Evolutionary conservation across 2,329 filamentous ascomycete genomes (phyloP), one percentile per base, ranked within the genome.

Genomic region (Calcarisporium arbuscula): DNA sequence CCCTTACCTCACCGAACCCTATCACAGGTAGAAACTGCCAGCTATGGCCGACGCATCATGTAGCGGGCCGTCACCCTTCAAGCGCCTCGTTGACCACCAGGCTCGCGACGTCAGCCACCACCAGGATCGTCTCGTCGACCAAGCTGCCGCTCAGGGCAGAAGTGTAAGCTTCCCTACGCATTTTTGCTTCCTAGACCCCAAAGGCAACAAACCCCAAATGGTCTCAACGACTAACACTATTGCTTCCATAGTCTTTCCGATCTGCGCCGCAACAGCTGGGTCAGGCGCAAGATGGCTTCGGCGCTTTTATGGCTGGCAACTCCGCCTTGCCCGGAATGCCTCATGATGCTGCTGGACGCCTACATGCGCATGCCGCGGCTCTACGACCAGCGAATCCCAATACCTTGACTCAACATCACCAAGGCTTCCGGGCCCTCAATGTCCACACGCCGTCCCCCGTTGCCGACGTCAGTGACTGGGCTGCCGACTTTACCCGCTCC

Each of bases 11-110:
- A n/a, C n/a, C n/a, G n/a, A n/a, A n/a, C n/a, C n/a, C n/a, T n/a
- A n/a, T n/a, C n/a, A n/a, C n/a, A n/a, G n/a, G n/a, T n/a, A n/a
- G n/a, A 29, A 4, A 30, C 31, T 18, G 20, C 14, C 36, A n/a
- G 31, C 18, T 35, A 67, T 67, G 63, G 54, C 61, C 23, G 61
- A 65, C 34, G 53, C 54, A 36, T 61, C 62, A 8, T 67, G 64
- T 41, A 62, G 61, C 40, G 62, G 61, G 21, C 53, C 55, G 3
- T 60, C 59, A 31, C 62, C 64, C 22, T 65, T 67, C 36, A 67
- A 67, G 51, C 58, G 54, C 10, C 53, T 67, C 27, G 46, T 62
- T 15, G 60, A 66, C 8, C 61, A 66, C 25, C 61, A 66, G 32
- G 51, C 53, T n/a, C 56, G 57, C 28, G 62, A 66, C 45, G 52